Base-by-base conservation (phyloP, 1,139 yeast genomes). In the Taiozyma onychis region DNA sequence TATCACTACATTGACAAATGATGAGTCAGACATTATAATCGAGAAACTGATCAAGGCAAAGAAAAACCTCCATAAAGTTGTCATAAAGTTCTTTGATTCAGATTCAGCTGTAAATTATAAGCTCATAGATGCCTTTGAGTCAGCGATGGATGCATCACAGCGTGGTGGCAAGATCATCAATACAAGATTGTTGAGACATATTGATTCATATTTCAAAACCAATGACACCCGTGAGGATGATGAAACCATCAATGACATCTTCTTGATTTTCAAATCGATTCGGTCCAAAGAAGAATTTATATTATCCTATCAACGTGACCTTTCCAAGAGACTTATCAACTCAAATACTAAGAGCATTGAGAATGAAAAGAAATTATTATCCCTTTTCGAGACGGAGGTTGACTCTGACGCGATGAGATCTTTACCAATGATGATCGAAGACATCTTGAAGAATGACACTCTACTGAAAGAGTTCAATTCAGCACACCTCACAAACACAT, bases 281-380 rank as follows among this genome's bases (percentile, higher is more conserved):
- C 58, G 64, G 8, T 64, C 68, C 14, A 69, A 68, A 51, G 73
- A 69, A 43, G 54, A 58, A 7, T 71, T 71, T 50, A 63, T 67
- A 42, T 65, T 63, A 28, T 57, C 58, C 32, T 71, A 69, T 56
- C 66, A 69, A 51, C 61, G 64, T 44, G 71, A 69, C 48, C 56
- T 72, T 10, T 67, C 73, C 1, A 64, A 62, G 47, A 63, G 76
- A n/a, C 54, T 72, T 6, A 56, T 72, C 4, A 63, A 62, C 22
- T 57, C 61, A 27, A 61, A 64, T 24, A 51, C 66, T 1, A 63
- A 61, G 11, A 59, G 61, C 32, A 47, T 59, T 2, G 59, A 57
- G 10, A 59, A 64, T 3, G 74, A 70, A 48, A 51, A 59, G 9
- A 48, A 54, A 10, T 53, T 69, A 45, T 53, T 71, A 10, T 41